These are phyloP conservation scores for Scedosporium apiospermum DNA, from an alignment of 2,329 filamentous ascomycete genomes.

Conservation along the genomic window DNA sequence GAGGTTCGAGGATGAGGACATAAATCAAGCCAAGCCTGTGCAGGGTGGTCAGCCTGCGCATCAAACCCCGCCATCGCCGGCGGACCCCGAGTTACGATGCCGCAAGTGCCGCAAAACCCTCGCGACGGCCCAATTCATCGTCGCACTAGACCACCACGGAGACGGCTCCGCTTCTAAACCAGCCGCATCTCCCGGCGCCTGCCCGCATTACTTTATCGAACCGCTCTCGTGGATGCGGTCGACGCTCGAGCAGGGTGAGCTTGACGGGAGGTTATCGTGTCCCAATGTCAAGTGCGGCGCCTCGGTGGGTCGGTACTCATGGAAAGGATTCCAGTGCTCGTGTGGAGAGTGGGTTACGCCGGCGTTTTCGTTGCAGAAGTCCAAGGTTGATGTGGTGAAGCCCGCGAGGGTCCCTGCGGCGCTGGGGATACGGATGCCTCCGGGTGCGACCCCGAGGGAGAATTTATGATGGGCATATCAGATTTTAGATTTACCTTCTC, in stretches of 20 bases:
- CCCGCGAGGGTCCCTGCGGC: constrained; percentile 16
- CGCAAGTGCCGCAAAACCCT: constrained; percentile 75
- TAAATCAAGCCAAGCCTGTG: constrained; percentile 9
- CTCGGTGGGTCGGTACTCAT: constrained; percentile 86
- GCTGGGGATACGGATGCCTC: constrained; percentile 47
- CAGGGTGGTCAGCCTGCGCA: constrained; percentile 9
- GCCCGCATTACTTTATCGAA: constrained; percentile 84
- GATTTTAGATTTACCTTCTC: background rate
- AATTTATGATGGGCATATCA: constrained; percentile 18
- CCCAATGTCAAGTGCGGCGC: constrained; percentile 69
- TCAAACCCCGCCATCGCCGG: background rate
- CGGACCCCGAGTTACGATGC: constrained; percentile 51
- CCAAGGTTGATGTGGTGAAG: constrained; percentile 64
- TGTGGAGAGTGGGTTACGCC: constrained; percentile 88
- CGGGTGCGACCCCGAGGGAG: constrained; percentile 27
- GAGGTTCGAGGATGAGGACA: constrained; percentile 65
- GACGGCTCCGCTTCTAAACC: constrained; percentile 6
- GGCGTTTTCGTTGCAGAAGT: constrained; percentile 76
- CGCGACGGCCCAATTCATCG: constrained; percentile 50
- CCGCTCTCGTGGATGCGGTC: constrained; percentile 91
- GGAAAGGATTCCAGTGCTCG: constrained; percentile 90
- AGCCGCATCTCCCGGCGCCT: constrained; percentile 27
- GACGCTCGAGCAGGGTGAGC: constrained; percentile 66
- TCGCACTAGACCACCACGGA: constrained; percentile 41
- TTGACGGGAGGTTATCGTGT: constrained; percentile 79